Conservation (phyloP, 2,329 filamentous ascomycete species). For the Stachybotrys elegans region DNA sequence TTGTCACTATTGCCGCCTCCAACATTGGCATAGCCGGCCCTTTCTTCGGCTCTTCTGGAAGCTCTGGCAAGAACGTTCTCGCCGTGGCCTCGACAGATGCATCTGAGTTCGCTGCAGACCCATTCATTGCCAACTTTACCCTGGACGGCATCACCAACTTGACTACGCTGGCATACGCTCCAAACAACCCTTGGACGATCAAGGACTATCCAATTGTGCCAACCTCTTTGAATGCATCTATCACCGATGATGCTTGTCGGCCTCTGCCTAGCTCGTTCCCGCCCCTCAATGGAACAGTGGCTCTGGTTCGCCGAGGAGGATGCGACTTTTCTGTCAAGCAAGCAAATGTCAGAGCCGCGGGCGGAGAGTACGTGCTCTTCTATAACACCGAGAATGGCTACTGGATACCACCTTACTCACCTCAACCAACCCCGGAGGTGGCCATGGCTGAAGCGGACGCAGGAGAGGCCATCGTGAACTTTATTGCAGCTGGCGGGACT, state of each 20-base stretch:
- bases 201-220: background rate
- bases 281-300: background rate
- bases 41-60: slow-evolving; percentile 34
- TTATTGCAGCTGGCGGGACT: slow-evolving; percentile 17
- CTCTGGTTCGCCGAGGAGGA: slow-evolving; percentile 11
- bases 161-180: too few relatives aligned
- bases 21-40: slow-evolving; percentile 39
- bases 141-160: slow-evolving; percentile 3
- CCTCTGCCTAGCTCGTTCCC: background rate
- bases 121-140: slow-evolving; percentile 20
- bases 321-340: background rate
- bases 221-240: background rate
- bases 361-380: background rate
- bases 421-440: slow-evolving; percentile 8
- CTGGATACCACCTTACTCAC: slow-evolving; percentile 2
- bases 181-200: background rate
- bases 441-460: slow-evolving; percentile 2
- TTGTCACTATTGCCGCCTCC: slow-evolving; percentile 37
- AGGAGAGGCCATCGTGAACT: slow-evolving; percentile 19
- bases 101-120: slow-evolving; percentile 5
- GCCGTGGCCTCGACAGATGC: slow-evolving; percentile 36
- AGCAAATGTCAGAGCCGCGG: background rate
- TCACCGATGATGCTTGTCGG: background rate
- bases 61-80: slow-evolving; percentile 35
- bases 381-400: slow-evolving; percentile 16